Evolutionary conservation across 169 alveolate genomes (phyloP).

Genomic region (Plasmodium malariae): DNA sequence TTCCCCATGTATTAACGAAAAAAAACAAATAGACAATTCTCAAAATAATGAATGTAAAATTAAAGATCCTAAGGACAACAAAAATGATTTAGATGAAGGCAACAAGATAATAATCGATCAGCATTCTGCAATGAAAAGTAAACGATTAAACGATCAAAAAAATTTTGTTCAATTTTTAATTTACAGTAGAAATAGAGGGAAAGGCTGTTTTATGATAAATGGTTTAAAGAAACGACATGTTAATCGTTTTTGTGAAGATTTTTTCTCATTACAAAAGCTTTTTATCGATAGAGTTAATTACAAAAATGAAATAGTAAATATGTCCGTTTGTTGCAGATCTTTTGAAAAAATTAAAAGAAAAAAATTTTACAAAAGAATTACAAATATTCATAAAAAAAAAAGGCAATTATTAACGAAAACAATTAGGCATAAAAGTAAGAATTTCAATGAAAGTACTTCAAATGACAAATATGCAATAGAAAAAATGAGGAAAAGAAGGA

Average conservation of each 20-base stretch:
- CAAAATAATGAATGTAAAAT: not conserved
- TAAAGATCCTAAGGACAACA: not conserved
- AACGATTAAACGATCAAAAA: not conserved
- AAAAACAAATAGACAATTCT: no score
- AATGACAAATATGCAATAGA: not conserved
- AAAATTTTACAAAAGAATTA: slow-evolving; percentile 23
- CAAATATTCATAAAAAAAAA: slow-evolving; percentile 9
- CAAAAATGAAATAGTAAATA: not conserved
- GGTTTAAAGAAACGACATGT: slow-evolving; percentile 38
- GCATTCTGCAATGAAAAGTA: not conserved
- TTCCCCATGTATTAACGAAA: no score
- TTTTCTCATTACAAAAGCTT: slow-evolving; percentile 31
- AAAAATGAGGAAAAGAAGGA: not conserved
- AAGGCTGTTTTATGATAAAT: slow-evolving; percentile 62
- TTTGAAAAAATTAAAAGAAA: slow-evolving; percentile 19
- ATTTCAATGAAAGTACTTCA: not conserved
- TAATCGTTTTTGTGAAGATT: slow-evolving; percentile 29
- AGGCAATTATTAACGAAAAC: not conserved
- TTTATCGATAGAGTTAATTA: slow-evolving; percentile 25
- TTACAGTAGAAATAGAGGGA: slow-evolving; percentile 56
- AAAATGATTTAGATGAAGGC: not conserved
- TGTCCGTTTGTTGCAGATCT: not conserved
- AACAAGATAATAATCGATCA: not conserved
- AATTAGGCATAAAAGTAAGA: not conserved
- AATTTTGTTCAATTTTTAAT: slow-evolving; percentile 28